Evolutionary conservation across 345 rosid species (phyloP), one percentile per base, ranked within the genome.

Genomic region (Citrus maxima): DNA sequence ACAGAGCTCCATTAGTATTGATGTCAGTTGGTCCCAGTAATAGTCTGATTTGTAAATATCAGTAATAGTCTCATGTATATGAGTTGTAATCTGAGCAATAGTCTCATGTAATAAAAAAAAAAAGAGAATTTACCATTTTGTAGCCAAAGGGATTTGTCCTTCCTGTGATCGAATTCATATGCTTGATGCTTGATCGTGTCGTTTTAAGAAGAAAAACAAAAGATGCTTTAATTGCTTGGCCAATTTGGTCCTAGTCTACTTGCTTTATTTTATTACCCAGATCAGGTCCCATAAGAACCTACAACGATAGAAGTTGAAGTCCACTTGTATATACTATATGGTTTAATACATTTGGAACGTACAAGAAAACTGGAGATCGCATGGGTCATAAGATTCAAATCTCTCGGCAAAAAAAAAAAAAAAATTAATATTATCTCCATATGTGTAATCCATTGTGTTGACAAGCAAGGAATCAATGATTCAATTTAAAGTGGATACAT

Each of bases 181-280:
- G 72, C 49, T 54, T 67, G 65, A 72, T 66, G 22, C 67, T 62
- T 70, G 75, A 64, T 27, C 24, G 24, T 24, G 25, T 72, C 49
- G 32, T 63, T 75, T 61, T 60, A 70, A 79, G 61, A 67, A 14
- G 49, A 7, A 49, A 49, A 51, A n/a, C 71, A 58, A 59, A 21
- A 21, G 69, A 66, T 79, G 78, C 51, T 46, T 46, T 46, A 12
- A 46, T 46, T 46, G 51, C 51, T 21, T 58, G 51, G 68, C 67
- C 69, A 42, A 79, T 56, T 56, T 63, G 70, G 30, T 40, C 27
- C 27, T 46, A 14, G 49, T 46, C 63, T 70, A 51, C 40, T 58
- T 58, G 51, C 37, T 35, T 30, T 34, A 27, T 46, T 46, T 46
- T 13, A 12, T 5, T 18, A 51, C 24, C 70, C 78, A 79, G 54